Conservation (phyloP, 805 yeast genomes). For the Yueomyces sp. region DNA sequence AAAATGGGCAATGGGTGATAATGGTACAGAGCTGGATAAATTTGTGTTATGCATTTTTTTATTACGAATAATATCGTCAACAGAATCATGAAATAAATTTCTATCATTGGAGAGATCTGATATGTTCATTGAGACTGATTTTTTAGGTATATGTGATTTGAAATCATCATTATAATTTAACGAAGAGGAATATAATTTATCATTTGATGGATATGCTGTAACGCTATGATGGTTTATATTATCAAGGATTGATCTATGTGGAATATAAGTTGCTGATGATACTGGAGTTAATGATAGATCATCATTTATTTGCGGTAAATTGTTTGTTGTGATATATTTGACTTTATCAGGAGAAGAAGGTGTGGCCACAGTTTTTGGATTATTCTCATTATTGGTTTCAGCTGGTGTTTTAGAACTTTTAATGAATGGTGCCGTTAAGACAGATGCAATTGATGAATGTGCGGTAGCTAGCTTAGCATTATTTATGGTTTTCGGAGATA, state of each 20-base stretch:
- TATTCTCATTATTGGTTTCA: not conserved
- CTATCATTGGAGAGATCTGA: no score
- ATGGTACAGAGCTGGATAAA: no score
- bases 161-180: no score
- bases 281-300: conserved; percentile 37
- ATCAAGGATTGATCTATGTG: conserved; percentile 35
- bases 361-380: not conserved
- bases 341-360: not conserved
- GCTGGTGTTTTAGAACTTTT: not conserved
- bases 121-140: no score
- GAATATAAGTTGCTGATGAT: conserved; percentile 58
- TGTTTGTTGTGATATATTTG: not conserved
- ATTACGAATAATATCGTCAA: no score
- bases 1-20: no score
- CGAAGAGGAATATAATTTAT: no score
- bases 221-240: no score
- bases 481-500: not conserved
- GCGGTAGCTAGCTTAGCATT: not conserved
- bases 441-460: not conserved
- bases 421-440: not conserved
- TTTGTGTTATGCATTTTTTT: no score
- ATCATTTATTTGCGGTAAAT: not conserved
- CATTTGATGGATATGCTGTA: no score
- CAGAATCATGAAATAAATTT: no score
- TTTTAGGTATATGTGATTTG: no score